Evolutionary conservation across 805 yeast species (phyloP), one percentile per base, ranked within the genome.

Genomic region (Candida ponderosae): DNA sequence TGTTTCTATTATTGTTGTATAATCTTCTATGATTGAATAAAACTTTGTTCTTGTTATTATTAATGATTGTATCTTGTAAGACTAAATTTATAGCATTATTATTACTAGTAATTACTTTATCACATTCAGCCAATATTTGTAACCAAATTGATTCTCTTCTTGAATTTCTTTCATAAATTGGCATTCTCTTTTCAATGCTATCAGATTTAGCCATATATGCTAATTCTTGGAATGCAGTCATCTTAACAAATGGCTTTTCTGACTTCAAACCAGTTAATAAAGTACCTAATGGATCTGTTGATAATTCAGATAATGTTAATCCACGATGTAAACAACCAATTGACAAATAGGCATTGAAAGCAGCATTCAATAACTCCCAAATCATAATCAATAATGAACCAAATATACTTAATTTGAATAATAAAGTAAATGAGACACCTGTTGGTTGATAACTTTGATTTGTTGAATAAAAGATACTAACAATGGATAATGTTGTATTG

Each of bases 211-310:
- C 63, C 33, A 82, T 63, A 47, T 72, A 79, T 1, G 85, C 81
- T 37, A 82, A 62, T 51, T 83, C 93, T 57, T 83, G 90, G 59
- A 76, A 81, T 3, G 90, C 88, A 1, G 87, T 76, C 40, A 77
- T 53, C 41, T 76, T 70, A 1, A 73, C 72, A 38, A 74, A 64
- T 10, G 63, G 65, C 35, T 65, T 66, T 23, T 58, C 54, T 27
- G 79, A 78, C 35, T 70, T 68, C 42, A 83, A 63, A 0, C 90
- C 90, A 4, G 79, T 66, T 11, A 82, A 54, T 29, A 83, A 58
- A 1, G 88, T 79, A 36, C 70, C 73, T 34, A 79, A 62, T 7
- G 86, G 88, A 35, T 74, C 77, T 0, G 79, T 60, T 14, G 81
- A 69, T 21, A 74, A 70, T 11, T 73, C 57, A 32, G 81, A 72